Conservation (phyloP, 306 rosid species). For the Prunus kanzakura region DNA sequence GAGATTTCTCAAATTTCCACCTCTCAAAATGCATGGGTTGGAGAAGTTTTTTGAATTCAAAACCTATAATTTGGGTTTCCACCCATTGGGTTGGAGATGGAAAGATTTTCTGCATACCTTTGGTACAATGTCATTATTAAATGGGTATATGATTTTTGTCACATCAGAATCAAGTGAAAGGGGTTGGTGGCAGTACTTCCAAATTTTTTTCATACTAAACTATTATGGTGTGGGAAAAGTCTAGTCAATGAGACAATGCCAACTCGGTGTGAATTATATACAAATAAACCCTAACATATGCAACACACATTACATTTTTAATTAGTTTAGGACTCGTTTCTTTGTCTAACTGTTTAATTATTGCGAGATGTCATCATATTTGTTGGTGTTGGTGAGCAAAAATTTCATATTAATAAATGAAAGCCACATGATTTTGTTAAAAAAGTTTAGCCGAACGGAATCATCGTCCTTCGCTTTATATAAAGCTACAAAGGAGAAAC, state of each 20-base stretch:
- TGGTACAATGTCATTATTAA: too few species aligned
- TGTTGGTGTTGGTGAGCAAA: too few species aligned
- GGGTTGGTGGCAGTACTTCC: neutral
- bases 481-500: neutral
- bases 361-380: too few species aligned
- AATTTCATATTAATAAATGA: neutral
- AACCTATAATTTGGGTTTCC: too few species aligned
- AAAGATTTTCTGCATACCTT: too few species aligned
- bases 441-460: neutral
- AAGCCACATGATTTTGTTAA: neutral
- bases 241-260: neutral
- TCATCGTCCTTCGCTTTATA: neutral
- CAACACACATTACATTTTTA: neutral
- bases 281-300: neutral
- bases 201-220: neutral
- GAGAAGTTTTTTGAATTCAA: too few species aligned
- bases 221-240: neutral
- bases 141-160: neutral
- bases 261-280: neutral
- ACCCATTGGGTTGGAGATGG: too few species aligned
- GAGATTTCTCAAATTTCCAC: too few species aligned
- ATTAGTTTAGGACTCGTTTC: neutral
- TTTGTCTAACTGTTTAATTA: too few species aligned
- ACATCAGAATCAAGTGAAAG: neutral
- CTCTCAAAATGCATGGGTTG: too few species aligned